Evolutionary conservation across 2,329 filamentous ascomycete genomes (phyloP).

Genomic region (Cylindrodendrum hubeiense): DNA sequence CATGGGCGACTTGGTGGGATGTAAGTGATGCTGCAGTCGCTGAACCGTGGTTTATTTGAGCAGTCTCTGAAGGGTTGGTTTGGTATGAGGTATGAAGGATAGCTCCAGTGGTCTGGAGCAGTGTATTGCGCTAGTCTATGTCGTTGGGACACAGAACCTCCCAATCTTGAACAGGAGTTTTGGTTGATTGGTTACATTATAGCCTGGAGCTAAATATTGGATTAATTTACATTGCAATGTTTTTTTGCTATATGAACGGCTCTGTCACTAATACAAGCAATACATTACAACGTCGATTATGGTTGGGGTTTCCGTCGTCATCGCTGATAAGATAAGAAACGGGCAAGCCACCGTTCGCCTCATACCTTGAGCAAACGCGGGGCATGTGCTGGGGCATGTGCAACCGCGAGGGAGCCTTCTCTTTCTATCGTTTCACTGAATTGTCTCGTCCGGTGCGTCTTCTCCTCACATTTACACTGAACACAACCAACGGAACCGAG

Average conservation of each 20-base stretch:
- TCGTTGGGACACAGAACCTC: too few relatives aligned
- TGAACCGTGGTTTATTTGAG: conserved; percentile 38
- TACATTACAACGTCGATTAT: too few relatives aligned
- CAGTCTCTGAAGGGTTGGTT: too few relatives aligned
- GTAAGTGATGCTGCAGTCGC: conserved; percentile 24
- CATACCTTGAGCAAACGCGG: neutral
- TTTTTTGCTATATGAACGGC: too few relatives aligned
- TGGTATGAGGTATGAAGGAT: neutral
- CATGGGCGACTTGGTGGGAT: conserved; percentile 24
- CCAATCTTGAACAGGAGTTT: too few relatives aligned
- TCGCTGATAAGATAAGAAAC: conserved; percentile 4
- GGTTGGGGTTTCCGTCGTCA: too few relatives aligned
- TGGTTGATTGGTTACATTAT: too few relatives aligned
- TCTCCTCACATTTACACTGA: neutral
- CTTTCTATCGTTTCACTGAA: neutral
- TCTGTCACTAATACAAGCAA: too few relatives aligned
- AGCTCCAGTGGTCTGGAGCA: neutral
- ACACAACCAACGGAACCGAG: neutral
- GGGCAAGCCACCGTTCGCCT: neutral
- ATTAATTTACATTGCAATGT: too few relatives aligned
- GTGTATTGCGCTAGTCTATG: too few relatives aligned
- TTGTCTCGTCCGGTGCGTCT: neutral
- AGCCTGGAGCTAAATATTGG: too few relatives aligned
- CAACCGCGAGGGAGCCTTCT: neutral
- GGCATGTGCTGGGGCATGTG: conserved; percentile 45